A percentile compares a stretch with the other conserved stretches of the same genome.
Conservation (phyloP, 192 early-diverging fungal genomes). For the Linnemannia hyalina region DNA sequence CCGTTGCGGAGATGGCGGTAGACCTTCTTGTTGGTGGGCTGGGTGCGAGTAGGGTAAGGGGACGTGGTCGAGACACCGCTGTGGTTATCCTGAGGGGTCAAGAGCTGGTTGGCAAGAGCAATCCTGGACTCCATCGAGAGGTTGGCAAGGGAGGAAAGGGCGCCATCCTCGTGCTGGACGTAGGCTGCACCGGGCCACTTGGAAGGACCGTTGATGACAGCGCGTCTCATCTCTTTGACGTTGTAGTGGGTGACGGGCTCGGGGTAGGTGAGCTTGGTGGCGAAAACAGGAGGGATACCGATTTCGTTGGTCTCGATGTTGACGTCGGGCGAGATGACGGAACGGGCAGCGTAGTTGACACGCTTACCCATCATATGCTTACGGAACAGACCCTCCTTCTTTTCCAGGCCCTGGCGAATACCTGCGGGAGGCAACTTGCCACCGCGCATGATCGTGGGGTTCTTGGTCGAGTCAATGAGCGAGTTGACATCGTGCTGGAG, state of each 20-base stretch:
- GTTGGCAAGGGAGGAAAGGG: slow-evolving; percentile 81
- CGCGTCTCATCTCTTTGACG: slow-evolving; percentile 88
- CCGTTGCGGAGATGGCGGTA: slow-evolving; percentile 96
- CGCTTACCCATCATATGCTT: slow-evolving; percentile 99
- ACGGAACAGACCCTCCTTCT: slow-evolving; percentile 99
- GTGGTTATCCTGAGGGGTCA: slow-evolving; percentile 76
- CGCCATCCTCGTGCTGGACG: slow-evolving; percentile 97
- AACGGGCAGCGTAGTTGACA: slow-evolving; percentile 98
- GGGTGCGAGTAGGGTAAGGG: slow-evolving; percentile 72
- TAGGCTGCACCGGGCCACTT: slow-evolving; percentile 97
- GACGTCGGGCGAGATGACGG: slow-evolving; percentile 98
- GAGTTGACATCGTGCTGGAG: slow-evolving; percentile 93
- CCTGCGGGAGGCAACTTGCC: slow-evolving; percentile 87
- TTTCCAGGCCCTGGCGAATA: slow-evolving; percentile 96
- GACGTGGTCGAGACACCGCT: slow-evolving; percentile 56
- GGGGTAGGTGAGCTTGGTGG: slow-evolving; percentile 94
- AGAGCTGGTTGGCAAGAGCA: slow-evolving; percentile 94
- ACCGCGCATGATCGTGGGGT: slow-evolving; percentile 68
- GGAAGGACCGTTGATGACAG: slow-evolving; percentile 95
- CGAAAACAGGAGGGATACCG: slow-evolving; percentile 97
- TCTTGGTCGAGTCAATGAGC: slow-evolving; percentile 93
- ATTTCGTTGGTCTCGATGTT: slow-evolving; percentile 98
- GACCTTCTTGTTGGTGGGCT: slow-evolving; percentile 94
- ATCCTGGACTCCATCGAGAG: slow-evolving; percentile 91
- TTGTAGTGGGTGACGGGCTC: slow-evolving; percentile 98